Conservation (phyloP, 2,329 filamentous ascomycete species). For the Paramyrothecium sp. region DNA sequence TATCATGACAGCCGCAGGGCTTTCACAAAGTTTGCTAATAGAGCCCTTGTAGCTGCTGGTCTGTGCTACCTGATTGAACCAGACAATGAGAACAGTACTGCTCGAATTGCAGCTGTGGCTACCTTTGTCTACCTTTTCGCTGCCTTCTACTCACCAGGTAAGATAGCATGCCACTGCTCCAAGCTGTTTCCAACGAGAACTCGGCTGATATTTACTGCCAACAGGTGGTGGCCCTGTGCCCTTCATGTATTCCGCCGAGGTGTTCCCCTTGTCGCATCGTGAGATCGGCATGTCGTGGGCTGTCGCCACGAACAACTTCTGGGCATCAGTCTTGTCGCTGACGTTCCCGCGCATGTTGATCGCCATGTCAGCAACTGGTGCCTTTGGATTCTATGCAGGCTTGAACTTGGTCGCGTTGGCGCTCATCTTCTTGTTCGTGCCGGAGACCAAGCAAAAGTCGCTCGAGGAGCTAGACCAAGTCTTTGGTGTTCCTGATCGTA, state of each 20-base stretch:
- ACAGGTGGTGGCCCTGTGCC: slow-evolving; percentile 53
- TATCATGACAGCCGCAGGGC: not conserved
- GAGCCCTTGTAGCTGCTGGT: slow-evolving; percentile 22
- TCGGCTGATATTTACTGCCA: not conserved
- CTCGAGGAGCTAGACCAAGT: slow-evolving; percentile 40
- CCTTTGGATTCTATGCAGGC: slow-evolving; percentile 54
- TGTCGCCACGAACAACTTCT: slow-evolving; percentile 56
- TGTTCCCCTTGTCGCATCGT: slow-evolving; percentile 58
- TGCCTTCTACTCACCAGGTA: slow-evolving; percentile 60
- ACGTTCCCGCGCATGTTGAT: slow-evolving; percentile 46
- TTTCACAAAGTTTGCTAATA: slow-evolving; percentile 1
- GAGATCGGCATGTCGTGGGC: slow-evolving; percentile 62
- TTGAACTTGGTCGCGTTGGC: slow-evolving; percentile 60
- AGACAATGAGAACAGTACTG: slow-evolving; percentile 29
- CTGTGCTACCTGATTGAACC: slow-evolving; percentile 30
- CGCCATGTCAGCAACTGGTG: slow-evolving; percentile 27
- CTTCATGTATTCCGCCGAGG: slow-evolving; percentile 58
- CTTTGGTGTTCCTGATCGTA: slow-evolving; percentile 30
- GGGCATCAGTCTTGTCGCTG: slow-evolving; percentile 43
- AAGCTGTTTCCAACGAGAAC: too few relatives aligned
- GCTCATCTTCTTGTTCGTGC: slow-evolving; percentile 63
- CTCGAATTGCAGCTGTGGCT: slow-evolving; percentile 52
- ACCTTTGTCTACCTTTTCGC: slow-evolving; percentile 63
- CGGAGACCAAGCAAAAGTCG: slow-evolving; percentile 46
- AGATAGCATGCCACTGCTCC: not conserved